Percentiles rank a stretch among this genome's conserved stretches.
Evolutionary conservation across 2,329 filamentous ascomycete genomes (phyloP).

Genomic region (Fusarium dimerum): DNA sequence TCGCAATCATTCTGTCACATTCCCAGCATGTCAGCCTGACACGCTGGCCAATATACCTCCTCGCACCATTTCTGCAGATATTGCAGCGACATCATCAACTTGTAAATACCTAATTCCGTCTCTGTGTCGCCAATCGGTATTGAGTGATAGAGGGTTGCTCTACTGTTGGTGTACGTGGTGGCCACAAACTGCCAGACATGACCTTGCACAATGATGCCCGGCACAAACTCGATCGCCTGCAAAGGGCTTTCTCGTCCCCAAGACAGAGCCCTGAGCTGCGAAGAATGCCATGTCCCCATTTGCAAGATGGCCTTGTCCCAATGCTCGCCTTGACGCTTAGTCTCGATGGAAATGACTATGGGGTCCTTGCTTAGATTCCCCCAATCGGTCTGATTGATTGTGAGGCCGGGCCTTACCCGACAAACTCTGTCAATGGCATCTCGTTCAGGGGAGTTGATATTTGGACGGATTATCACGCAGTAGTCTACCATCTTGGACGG

Average conservation of each 20-base stretch:
- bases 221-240: slow-evolving; percentile 12
- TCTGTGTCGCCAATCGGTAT: background rate
- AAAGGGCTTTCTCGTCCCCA: background rate
- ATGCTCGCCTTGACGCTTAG: slow-evolving; percentile 11
- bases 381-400: slow-evolving; percentile 18
- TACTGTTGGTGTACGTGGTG: background rate
- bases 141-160: background rate
- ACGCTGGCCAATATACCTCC: slow-evolving; percentile 7
- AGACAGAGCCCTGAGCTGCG: slow-evolving; percentile 14
- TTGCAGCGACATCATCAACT: slow-evolving; percentile 6
- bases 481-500: background rate
- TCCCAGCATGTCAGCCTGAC: background rate
- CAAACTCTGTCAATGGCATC: background rate
- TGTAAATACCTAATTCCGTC: slow-evolving; percentile 2
- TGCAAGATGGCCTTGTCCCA: slow-evolving; percentile 9
- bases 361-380: slow-evolving; percentile 13
- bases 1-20: too few relatives aligned
- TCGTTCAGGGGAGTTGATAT: background rate
- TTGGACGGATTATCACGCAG: background rate
- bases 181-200: slow-evolving; percentile 20
- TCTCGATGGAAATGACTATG: slow-evolving; percentile 18
- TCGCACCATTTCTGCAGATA: slow-evolving; percentile 5
- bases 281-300: slow-evolving; percentile 18
- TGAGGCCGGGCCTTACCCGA: background rate
- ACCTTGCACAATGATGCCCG: slow-evolving; percentile 18